Evolutionary conservation across 257 asterid genomes (phyloP), one percentile per base, ranked within the genome.

Genomic region (Ballota nigra): DNA sequence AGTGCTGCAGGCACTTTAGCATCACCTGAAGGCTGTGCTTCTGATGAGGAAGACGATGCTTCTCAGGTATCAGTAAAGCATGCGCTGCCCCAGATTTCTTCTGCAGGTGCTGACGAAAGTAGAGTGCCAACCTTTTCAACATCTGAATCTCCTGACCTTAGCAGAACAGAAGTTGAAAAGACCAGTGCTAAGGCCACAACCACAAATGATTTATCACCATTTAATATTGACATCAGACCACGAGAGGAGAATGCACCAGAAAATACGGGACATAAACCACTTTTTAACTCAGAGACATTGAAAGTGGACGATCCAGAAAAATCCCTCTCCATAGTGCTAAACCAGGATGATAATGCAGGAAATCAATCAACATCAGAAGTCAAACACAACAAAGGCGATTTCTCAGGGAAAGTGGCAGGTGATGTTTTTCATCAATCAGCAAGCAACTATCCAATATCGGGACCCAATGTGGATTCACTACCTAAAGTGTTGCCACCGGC

Each of bases 1-100:
- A 90, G 98, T 82, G 88, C 93, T 80, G 66, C 75, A 77, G 89
- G 83, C 15, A 69, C 82, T 76, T 75, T 78, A 45, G 58, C 18
- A 66, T 77, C 88, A 58, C 66, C 80, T 15, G 84, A 74, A 69
- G 73, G 68, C 51, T 68, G 77, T 78, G 82, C 77, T 28, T 81
- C 83, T 77, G 82, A 70, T 63, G 95, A 84, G 73, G 86, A 83
- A 68, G 84, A 81, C 33, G 79, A 64, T 73, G 72, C 76, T 72
- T 64, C 77, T 63, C 61, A 56, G 55, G 69, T 65, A 68, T 68
- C 82, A 45, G 18, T 59, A 67, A 77, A 79, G 66, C 76, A 78
- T 52, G 75, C 68, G 67, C 47, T 47, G 40, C 56, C 83, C 73
- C 76, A 34, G 58, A 74, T 79, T 66, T 80, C 88, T 70, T 76